Percentiles rank a stretch among this genome's conserved stretches.
These are phyloP conservation scores for Suzukiozyma palmioleophila DNA, from an alignment of 1,139 yeast genomes.

Conservation along the genomic window DNA sequence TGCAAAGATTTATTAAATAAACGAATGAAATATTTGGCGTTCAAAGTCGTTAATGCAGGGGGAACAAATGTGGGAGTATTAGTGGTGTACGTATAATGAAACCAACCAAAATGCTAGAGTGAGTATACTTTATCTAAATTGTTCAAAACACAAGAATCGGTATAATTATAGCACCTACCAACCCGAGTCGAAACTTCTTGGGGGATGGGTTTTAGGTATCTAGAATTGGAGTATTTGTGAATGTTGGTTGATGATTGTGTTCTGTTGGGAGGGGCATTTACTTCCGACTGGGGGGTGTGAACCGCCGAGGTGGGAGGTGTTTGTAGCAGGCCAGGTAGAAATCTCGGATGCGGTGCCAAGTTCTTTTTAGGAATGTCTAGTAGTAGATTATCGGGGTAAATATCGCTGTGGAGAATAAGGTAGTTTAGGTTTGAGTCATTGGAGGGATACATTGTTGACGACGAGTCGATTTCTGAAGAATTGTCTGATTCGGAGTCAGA, in stretches of 20 bases:
- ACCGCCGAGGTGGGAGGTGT: slow-evolving; percentile 2
- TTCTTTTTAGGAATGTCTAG: slow-evolving; percentile 3
- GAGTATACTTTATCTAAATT: neutral
- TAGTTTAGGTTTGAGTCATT: slow-evolving; percentile 16
- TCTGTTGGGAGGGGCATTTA: neutral
- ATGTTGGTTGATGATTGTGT: too few species aligned
- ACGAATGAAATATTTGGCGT: too few species aligned
- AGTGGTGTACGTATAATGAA: too few species aligned
- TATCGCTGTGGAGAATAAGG: slow-evolving; percentile 14
- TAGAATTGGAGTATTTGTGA: too few species aligned
- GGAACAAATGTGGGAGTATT: too few species aligned
- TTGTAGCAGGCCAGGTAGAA: slow-evolving; percentile 2
- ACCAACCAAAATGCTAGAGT: neutral
- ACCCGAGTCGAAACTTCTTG: too few species aligned
- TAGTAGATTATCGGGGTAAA: slow-evolving; percentile 20
- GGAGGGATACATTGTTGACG: slow-evolving; percentile 11
- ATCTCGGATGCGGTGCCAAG: neutral
- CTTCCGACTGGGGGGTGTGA: neutral
- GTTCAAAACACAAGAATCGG: neutral
- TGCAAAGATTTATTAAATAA: too few species aligned
- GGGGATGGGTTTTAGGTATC: too few species aligned
- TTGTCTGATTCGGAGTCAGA: slow-evolving; percentile 2
- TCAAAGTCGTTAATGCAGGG: too few species aligned
- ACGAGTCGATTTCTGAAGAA: neutral
- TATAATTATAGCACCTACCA: neutral